A percentile compares a stretch with the other conserved stretches of the same genome.
These are phyloP conservation scores for Cytospora mali DNA, from an alignment of 2,329 filamentous ascomycete genomes.

Conservation along the genomic window DNA sequence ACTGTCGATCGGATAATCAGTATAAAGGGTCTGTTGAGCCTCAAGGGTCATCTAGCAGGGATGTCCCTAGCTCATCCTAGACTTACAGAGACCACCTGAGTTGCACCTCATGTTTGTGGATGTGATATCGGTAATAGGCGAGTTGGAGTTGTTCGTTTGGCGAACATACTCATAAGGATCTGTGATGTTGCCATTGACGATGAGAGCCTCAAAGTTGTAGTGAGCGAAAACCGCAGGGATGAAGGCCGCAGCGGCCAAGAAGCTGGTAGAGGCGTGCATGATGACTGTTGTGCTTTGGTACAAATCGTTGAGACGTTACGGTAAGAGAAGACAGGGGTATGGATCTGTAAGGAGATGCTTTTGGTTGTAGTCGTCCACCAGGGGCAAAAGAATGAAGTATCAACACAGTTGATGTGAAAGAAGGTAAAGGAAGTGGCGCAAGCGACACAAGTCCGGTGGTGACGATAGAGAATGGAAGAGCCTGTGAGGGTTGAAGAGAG, in stretches of 20 bases:
- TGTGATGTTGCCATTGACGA: slow-evolving; percentile 32
- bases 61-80: background rate
- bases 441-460: slow-evolving; percentile 19
- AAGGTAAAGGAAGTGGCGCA: slow-evolving; percentile 19
- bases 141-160: slow-evolving; percentile 38
- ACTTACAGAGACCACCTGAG: slow-evolving; percentile 30
- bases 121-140: slow-evolving; percentile 43
- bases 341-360: slow-evolving; percentile 6
- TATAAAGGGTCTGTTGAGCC: too few species aligned
- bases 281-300: background rate
- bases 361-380: slow-evolving; percentile 16
- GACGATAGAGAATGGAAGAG: slow-evolving; percentile 17
- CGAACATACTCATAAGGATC: slow-evolving; percentile 32
- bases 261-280: slow-evolving; percentile 14
- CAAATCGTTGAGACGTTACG: background rate
- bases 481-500: slow-evolving; percentile 15
- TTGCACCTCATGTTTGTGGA: slow-evolving; percentile 45
- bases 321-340: background rate
- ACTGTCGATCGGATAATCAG: slow-evolving; percentile 21
- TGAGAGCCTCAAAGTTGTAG: slow-evolving; percentile 31
- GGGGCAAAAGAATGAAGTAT: slow-evolving; percentile 26
- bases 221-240: slow-evolving; percentile 24
- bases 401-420: slow-evolving; percentile 25
- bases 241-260: slow-evolving; percentile 21
- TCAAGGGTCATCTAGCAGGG: background rate